Evolutionary conservation across 2,329 filamentous ascomycete species (phyloP), one percentile per base, ranked within the genome.

Genomic region (Phyllosticta paracitricarpa): DNA sequence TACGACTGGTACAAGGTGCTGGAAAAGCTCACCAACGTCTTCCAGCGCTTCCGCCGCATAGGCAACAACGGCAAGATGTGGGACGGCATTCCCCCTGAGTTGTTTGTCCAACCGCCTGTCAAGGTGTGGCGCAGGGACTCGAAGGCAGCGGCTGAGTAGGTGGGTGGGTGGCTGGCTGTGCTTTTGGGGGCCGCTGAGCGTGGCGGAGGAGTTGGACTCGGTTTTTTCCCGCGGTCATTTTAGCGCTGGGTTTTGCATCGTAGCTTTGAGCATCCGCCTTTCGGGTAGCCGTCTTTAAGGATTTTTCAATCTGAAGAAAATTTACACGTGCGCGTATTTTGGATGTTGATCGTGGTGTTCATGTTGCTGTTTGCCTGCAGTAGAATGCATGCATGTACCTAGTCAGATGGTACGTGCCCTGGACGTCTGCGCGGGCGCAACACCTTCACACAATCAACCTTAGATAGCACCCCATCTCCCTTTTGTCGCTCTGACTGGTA

Each of bases 1-100:
- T 82, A 81, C 64, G 73, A 76, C 10, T 82, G 78, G 77, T 84
- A 81, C 66, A 72, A 75, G 5, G 62, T 76, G 17, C 68, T 82
- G 17, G 75, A 77, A 63, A 78, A 78, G 65, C 54, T 83, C 0
- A 75, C 77, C 19, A 78, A 80, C 57, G 60, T 80, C 24, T 64
- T 82, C 1, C 79, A 80, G 0, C 74, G 72, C 61, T 80, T 79
- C 64, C n/a, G 66, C 51, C 60, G 65, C 17, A 55, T 67, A 55
- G 64, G 64, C 14, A 40, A 40, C 14, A 51, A 57, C 35, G 61
- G 56, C 33, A 35, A 59, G 48, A 17, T 28, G 14, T 59, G 57
- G 56, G 61, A 56, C 52, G 61, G 52, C 40, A 77, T 83, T 59
- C 77, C 80, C 1, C 73, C 75, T 72, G 67, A 76, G 76, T 48